Conservation (phyloP, 2,329 filamentous ascomycete species). For the Sporothrix variecibatus region DNA sequence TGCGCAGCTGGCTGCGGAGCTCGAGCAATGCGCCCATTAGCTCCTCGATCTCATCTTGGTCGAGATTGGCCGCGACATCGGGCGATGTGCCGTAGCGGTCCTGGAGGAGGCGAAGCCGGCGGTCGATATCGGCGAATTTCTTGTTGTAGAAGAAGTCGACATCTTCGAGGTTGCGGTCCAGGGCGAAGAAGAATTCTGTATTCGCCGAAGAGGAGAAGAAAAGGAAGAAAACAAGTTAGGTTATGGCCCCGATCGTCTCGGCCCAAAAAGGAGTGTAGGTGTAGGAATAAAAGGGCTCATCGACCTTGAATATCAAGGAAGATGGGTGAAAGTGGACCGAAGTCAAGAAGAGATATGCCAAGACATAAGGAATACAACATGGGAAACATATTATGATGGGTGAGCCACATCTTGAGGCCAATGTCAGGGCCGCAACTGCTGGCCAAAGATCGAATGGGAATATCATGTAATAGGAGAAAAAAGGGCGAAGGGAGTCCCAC, state of each 20-base stretch:
- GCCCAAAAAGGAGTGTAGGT: slow-evolving; percentile 30
- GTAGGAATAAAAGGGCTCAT: not conserved
- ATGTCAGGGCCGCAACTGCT: not conserved
- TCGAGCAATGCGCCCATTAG: slow-evolving; percentile 88
- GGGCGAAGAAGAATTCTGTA: slow-evolving; percentile 91
- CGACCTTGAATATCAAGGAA: slow-evolving; percentile 22
- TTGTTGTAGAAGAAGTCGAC: slow-evolving; percentile 97
- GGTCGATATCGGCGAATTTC: slow-evolving; percentile 81
- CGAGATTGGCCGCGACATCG: slow-evolving; percentile 70
- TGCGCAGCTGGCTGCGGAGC: slow-evolving; percentile 80
- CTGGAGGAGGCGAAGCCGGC: slow-evolving; percentile 81
- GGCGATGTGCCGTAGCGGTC: slow-evolving; percentile 79
- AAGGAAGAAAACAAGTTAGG: slow-evolving; percentile 39
- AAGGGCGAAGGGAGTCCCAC: slow-evolving; percentile 56
- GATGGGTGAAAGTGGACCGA: not conserved
- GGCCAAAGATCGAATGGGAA: not conserved
- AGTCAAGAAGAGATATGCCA: not conserved
- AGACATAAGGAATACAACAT: not conserved
- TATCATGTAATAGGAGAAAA: slow-evolving; percentile 32
- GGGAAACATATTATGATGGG: not conserved
- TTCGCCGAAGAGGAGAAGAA: slow-evolving; percentile 27
- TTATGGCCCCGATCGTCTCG: slow-evolving; percentile 33
- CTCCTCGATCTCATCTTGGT: slow-evolving; percentile 88
- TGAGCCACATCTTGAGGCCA: slow-evolving; percentile 11
- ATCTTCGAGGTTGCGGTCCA: slow-evolving; percentile 96